Evolutionary conservation across 495 filamentous ascomycete genomes (phyloP), one percentile per base, ranked within the genome.

Genomic region (Talaromyces thailandensis): DNA sequence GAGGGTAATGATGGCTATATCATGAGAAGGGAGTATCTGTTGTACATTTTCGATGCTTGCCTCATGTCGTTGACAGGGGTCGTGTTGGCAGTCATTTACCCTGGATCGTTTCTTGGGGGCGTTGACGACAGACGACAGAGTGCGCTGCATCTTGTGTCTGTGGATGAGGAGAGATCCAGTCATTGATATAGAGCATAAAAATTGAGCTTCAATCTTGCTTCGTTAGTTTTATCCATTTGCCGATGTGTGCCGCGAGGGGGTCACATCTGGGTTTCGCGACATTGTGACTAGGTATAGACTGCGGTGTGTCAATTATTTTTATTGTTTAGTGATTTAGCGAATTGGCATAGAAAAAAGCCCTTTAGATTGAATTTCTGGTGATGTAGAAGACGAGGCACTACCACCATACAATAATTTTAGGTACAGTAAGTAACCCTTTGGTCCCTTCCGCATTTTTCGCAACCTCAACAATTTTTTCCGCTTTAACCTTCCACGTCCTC

Each of bases 21-120:
- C 25, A 67, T 87, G 62, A 65, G 58, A 6, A 76, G 80, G 62
- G 86, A 89, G 70, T 78, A 77, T 68, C 76, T 81, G 58, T 63
- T 88, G 56, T 88, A 87, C 64, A 68, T 87, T 14, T 88, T 88
- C 61, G 87, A 90, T 64, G 72, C 76, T 37, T 56, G 75, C 35
- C 68, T 84, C 26, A 88, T 89, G 85, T 56, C 79, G 16, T 7
- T 66, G 1, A 79, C 78, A 16, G 53, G 58, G 1, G 7, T 23
- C 24, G 18, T 58, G 26, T 21, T 58, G 26, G 26, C 29, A 12
- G 29, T 58, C 14, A n/a, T 40, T 18, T 58, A 58, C 18, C 56
- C 56, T 11, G 56, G 56, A 35, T 23, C 16, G 4, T 18, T 23
- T 58, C 16, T 58, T 5, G 26, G 31, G 16, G 18, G 29, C 18